These are phyloP conservation scores for Plasmodium gonderi DNA, from an alignment of 169 alveolate species.

Conservation along the genomic window DNA sequence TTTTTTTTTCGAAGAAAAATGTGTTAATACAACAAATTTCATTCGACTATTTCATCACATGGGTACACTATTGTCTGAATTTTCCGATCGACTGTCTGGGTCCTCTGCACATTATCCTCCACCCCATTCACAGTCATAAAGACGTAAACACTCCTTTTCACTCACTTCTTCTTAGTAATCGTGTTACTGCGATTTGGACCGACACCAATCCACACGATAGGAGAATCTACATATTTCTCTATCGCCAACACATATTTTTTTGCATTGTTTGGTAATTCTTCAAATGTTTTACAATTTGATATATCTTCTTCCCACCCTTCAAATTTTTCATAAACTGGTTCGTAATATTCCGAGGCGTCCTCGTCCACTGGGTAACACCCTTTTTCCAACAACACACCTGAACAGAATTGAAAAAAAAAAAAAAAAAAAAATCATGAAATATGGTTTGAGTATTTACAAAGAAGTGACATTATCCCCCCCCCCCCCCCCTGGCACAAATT, in stretches of 20 bases:
- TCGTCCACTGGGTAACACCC: constrained; percentile 90
- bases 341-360: constrained; percentile 84
- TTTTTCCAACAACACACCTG: constrained; percentile 78
- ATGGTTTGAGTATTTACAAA: not conserved
- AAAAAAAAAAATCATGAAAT: not conserved
- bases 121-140: not conserved
- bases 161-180: constrained; percentile 69
- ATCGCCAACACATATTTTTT: constrained; percentile 86
- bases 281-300: constrained; percentile 82
- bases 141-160: not conserved
- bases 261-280: constrained; percentile 90
- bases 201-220: constrained; percentile 92
- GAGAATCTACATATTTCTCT: constrained; percentile 85
- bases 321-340: constrained; percentile 90
- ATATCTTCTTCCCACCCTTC: constrained; percentile 93
- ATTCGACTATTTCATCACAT: not conserved
- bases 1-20: not conserved
- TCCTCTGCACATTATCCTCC: not conserved
- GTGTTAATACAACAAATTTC: not conserved
- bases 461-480: too few species aligned
- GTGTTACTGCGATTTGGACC: constrained; percentile 91
- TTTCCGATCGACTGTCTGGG: too few species aligned
- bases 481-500: too few species aligned
- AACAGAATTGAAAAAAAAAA: not conserved
- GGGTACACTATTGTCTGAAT: too few species aligned